Conservation (phyloP, 192 early-diverging fungal species). For the Coemansia sp. region DNA sequence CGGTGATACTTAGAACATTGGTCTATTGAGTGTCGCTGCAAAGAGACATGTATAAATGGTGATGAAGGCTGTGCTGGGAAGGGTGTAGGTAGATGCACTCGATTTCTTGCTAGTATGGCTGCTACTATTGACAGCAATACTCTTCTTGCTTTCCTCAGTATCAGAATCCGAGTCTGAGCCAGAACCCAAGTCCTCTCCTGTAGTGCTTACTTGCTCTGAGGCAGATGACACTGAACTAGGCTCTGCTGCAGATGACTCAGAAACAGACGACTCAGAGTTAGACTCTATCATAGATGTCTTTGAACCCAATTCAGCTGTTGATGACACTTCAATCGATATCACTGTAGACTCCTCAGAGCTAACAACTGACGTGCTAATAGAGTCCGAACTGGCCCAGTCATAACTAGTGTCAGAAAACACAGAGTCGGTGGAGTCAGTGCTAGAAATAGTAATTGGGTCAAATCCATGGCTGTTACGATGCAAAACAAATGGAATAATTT, state of each 20-base stretch:
- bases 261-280: neutral
- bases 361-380: neutral
- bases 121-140: neutral
- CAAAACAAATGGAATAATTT: conserved; percentile 37
- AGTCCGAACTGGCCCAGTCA: neutral
- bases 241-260: neutral
- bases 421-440: neutral
- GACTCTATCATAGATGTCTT: neutral
- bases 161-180: conserved; percentile 39
- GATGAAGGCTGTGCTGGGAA: neutral
- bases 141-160: conserved; percentile 6
- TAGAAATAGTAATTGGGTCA: neutral
- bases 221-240: neutral
- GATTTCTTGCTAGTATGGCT: neutral
- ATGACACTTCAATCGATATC: neutral
- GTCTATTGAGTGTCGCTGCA: neutral
- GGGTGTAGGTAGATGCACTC: neutral
- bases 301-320: neutral
- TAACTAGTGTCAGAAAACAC: neutral
- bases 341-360: neutral
- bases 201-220: neutral
- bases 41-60: conserved; percentile 3
- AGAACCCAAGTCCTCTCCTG: conserved; percentile 14
- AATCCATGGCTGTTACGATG: conserved; percentile 26
- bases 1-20: neutral